phyloP scores from a whole-genome alignment of 2,329 filamentous ascomycete genomes.

The Aureobasidium zeae region DNA sequence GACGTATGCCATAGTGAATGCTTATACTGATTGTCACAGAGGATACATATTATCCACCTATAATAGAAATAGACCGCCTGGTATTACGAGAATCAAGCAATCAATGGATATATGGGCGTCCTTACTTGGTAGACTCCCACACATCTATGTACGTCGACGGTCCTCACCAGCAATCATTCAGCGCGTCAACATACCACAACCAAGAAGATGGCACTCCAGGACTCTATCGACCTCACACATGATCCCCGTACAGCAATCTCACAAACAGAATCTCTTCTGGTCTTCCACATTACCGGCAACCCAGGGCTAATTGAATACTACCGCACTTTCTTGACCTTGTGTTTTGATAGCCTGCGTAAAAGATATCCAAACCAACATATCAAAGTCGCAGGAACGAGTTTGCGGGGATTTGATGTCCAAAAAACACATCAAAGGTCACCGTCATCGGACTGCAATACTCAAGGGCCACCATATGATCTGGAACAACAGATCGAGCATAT shows the following conservation, averaged over 20 bases:
- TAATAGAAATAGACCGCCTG: no score
- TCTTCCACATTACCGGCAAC: constrained; percentile 70
- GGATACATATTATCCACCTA: no score
- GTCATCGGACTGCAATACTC: not conserved
- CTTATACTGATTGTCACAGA: no score
- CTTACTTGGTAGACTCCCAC: no score
- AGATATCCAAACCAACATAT: constrained; percentile 8
- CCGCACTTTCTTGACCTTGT: constrained; percentile 51
- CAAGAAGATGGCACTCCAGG: constrained; percentile 1
- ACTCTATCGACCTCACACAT: constrained; percentile 6
- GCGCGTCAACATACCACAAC: no score
- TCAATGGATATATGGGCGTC: no score
- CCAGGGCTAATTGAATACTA: constrained; percentile 70
- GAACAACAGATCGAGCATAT: constrained; percentile 44
- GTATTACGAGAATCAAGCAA: no score
- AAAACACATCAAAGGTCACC: constrained; percentile 3
- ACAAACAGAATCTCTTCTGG: constrained; percentile 35
- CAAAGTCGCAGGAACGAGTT: constrained; percentile 16
- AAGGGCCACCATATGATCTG: constrained; percentile 34
- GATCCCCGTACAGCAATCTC: not conserved
- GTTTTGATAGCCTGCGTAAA: constrained; percentile 43
- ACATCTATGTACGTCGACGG: no score
- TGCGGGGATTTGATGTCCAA: constrained; percentile 36
- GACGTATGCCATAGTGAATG: no score
- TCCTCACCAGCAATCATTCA: no score